phyloP scores from a whole-genome alignment of 2,329 filamentous ascomycete genomes.

The Chaetoscypha palmicola region DNA sequence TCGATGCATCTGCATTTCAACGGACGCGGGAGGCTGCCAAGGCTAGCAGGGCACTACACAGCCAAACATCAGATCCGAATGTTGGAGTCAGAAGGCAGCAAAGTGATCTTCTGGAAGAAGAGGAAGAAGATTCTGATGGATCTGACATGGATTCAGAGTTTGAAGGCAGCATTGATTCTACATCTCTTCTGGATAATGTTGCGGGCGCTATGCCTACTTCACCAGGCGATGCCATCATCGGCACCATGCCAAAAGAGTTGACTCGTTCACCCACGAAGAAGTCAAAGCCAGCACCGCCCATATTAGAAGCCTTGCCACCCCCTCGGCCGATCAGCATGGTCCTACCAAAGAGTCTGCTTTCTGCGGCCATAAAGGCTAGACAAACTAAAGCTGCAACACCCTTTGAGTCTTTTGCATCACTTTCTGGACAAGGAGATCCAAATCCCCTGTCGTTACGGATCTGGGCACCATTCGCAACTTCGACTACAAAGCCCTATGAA shows the following conservation, averaged over 20 bases:
- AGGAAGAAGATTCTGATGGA: constrained; percentile 51
- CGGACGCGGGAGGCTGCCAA: constrained; percentile 54
- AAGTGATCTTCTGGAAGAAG: constrained; percentile 44
- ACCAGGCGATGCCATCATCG: constrained; percentile 51
- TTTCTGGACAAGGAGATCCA: constrained; percentile 71
- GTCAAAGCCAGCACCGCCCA: constrained; percentile 47
- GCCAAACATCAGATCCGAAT: constrained; percentile 45
- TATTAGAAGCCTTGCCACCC: constrained; percentile 62
- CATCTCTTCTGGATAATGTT: constrained; percentile 61
- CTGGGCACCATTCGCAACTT: constrained; percentile 64
- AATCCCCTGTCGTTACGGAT: constrained; percentile 71
- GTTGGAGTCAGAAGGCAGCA: constrained; percentile 28
- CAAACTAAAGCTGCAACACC: constrained; percentile 63
- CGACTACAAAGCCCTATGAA: constrained; percentile 59
- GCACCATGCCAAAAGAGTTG: constrained; percentile 56
- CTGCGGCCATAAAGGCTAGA: constrained; percentile 65
- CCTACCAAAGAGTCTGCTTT: constrained; percentile 63
- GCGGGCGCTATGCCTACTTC: constrained; percentile 50
- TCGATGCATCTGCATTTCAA: constrained; percentile 60
- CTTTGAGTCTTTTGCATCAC: constrained; percentile 68
- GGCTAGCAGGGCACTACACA: constrained; percentile 44
- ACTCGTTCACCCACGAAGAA: constrained; percentile 58
- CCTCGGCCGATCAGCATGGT: constrained; percentile 61
- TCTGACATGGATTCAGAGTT: constrained; percentile 60
- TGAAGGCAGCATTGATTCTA: constrained; percentile 61